Evolutionary conservation across 2,329 filamentous ascomycete species (phyloP), one percentile per base, ranked within the genome.

Genomic region (Aspergillus floridensis): DNA sequence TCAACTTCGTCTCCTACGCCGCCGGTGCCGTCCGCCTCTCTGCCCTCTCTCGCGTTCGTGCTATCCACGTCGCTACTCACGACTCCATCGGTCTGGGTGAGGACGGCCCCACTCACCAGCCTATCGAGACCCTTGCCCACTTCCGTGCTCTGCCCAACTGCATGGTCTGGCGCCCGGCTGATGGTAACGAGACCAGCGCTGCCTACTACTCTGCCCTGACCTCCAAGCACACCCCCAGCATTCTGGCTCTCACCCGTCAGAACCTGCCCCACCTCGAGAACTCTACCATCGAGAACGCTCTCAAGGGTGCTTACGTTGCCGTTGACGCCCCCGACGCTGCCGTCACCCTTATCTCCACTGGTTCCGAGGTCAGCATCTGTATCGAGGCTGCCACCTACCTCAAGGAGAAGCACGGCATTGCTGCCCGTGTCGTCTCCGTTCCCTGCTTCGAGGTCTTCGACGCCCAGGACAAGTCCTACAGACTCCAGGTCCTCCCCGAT

Each of bases 81-180:
- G 93, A 98, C 86, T 97, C 93, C 67, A 99, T 99, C 72, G 95
- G 95, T 84, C 91, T 98, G 69, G 95, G 95, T 80, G 95, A 99
- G 83, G 95, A 99, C 75, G 95, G 95, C 65, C 93, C 95, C 69
- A 99, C 95, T 59, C 95, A 99, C 83, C 95, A 99, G 86, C 95
- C 95, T 78, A 96, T 99, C 70, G 95, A 99, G 88, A 96, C 92
- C 49, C 88, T 98, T 65, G 90, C 93, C 62, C 95, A 98, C 82
- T 98, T 98, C 92, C 93, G 95, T 78, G 95, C 95, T 66, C 87
- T 98, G 70, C 95, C 95, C 75, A 99, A 99, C 89, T 91, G 90
- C 85, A 96, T 98, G 91, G 93, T 98, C 72, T 98, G 95, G 95
- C 93, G 95, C 76, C 95, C 95, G 69, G 93, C 95, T 72, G 95